A percentile compares a stretch with the other conserved stretches of the same genome.
Evolutionary conservation across 495 filamentous ascomycete species (phyloP).

Genomic region (Aspergillus incahuasiensis): DNA sequence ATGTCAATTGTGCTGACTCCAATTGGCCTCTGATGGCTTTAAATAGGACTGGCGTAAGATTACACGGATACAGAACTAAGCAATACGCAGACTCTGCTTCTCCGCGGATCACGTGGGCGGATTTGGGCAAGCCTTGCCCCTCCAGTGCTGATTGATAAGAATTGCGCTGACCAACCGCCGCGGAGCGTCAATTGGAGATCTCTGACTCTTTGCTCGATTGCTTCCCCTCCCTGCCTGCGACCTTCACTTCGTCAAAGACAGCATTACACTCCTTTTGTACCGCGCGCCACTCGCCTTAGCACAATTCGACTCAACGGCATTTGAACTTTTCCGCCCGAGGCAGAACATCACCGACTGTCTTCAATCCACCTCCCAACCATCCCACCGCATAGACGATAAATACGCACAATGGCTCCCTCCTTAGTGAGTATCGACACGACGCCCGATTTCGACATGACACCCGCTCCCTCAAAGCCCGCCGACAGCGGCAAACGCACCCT

Average conservation of each 20-base stretch:
- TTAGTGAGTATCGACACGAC: constrained; percentile 41
- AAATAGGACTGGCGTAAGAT: not conserved
- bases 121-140: no score
- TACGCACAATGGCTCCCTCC: constrained; percentile 26
- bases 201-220: not conserved
- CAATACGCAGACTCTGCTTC: constrained; percentile 1
- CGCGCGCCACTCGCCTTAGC: not conserved
- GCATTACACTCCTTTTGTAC: not conserved
- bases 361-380: not conserved
- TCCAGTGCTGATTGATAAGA: constrained; percentile 7
- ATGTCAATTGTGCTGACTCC: not conserved
- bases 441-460: constrained; percentile 34
- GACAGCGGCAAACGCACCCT: constrained; percentile 47
- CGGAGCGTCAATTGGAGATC: not conserved
- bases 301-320: not conserved
- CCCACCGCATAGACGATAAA: not conserved
- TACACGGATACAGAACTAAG: not conserved
- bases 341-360: not conserved
- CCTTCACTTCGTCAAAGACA: not conserved
- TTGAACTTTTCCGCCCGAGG: not conserved
- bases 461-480: constrained; percentile 18
- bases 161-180: constrained; percentile 2
- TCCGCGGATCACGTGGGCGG: constrained; percentile 5
- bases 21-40: not conserved
- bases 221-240: not conserved